Conservation (phyloP, 495 filamentous ascomycete genomes). For the Rostrohypoxylon terebratum region DNA sequence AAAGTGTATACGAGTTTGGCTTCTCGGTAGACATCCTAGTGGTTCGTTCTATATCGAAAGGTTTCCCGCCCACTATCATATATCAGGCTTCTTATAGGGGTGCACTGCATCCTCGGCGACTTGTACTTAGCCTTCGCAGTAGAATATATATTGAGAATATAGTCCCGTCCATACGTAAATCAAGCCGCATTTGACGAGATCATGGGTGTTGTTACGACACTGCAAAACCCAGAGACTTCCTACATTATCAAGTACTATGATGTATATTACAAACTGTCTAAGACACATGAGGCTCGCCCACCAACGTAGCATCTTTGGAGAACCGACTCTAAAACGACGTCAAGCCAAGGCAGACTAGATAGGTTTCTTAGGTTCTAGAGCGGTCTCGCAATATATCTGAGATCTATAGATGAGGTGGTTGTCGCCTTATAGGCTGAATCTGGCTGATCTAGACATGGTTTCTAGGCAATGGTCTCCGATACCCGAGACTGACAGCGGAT, state of each 20-base stretch:
- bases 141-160: background rate
- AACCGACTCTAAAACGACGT: slow-evolving; percentile 37
- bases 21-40: background rate
- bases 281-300: slow-evolving; percentile 38
- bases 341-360: slow-evolving; percentile 29
- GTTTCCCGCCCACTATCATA: background rate
- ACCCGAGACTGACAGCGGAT: slow-evolving; percentile 22
- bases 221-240: background rate
- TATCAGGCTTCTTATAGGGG: background rate
- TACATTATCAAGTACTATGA: background rate
- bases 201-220: background rate
- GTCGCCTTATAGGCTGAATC: slow-evolving; percentile 29
- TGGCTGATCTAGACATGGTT: background rate
- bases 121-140: background rate
- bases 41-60: background rate
- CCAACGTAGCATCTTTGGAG: slow-evolving; percentile 21
- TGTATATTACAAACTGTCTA: background rate
- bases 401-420: background rate
- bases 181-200: background rate
- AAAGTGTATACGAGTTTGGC: slow-evolving; percentile 1
- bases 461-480: background rate
- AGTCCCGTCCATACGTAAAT: background rate
- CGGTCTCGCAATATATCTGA: background rate
- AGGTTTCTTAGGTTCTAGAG: background rate
- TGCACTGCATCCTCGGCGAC: background rate